These are phyloP conservation scores for Hippophae rhamnoides DNA, from an alignment of 306 rosid species.

Conservation along the genomic window DNA sequence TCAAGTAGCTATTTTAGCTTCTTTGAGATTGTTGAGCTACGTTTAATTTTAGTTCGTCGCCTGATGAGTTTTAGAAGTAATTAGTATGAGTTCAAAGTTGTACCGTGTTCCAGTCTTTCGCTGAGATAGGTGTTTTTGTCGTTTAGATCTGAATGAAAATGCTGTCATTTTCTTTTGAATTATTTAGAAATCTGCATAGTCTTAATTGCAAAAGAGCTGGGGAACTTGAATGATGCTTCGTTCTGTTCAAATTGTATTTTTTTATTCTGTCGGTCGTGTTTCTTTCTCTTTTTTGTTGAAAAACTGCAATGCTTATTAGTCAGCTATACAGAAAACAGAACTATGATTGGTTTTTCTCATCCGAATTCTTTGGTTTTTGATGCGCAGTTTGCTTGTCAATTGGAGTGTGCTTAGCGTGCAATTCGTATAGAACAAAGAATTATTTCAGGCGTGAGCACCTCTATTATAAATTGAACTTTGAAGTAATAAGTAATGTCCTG, in stretches of 20 bases:
- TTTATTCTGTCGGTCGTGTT: not conserved
- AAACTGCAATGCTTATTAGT: no score
- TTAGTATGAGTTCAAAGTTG: not conserved
- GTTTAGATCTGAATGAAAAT: slow-evolving; percentile 14
- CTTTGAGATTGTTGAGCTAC: not conserved
- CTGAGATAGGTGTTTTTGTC: slow-evolving; percentile 1
- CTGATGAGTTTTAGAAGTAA: not conserved
- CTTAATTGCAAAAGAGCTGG: not conserved
- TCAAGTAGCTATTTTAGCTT: not conserved
- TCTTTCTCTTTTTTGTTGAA: not conserved
- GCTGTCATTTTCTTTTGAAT: not conserved
- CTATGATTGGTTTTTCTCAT: no score
- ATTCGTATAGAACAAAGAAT: no score
- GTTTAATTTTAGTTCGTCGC: not conserved
- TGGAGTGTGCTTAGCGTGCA: no score
- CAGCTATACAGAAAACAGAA: no score
- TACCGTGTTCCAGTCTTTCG: not conserved
- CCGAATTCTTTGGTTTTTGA: no score
- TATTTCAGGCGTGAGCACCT: no score
- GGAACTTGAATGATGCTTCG: slow-evolving; percentile 4
- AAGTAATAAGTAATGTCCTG: no score
- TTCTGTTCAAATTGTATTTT: not conserved
- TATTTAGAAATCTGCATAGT: not conserved
- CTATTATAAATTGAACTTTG: no score
- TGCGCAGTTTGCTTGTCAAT: no score